Conservation (phyloP, 1,284 basidiomycete species). For the Tilletia setariae region DNA sequence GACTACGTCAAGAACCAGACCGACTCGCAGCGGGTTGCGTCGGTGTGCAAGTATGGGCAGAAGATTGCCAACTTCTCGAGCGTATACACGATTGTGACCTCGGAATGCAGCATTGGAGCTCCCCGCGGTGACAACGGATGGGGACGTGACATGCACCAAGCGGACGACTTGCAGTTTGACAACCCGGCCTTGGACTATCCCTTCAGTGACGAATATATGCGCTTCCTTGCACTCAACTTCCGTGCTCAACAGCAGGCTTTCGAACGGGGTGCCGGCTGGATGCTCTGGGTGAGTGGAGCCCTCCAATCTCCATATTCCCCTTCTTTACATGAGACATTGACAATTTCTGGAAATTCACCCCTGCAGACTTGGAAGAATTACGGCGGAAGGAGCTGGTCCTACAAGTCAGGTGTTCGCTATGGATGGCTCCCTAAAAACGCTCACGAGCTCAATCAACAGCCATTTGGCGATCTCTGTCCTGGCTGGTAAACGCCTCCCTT, state of each 20-base stretch:
- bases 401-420: conserved; percentile 47
- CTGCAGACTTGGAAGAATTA: conserved; percentile 52
- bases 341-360: not conserved
- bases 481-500: not conserved
- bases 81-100: not conserved
- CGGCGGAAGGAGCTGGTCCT: conserved; percentile 48
- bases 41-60: conserved; percentile 4
- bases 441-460: not conserved
- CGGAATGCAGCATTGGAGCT: conserved; percentile 1
- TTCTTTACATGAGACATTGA: not conserved
- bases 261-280: conserved; percentile 58
- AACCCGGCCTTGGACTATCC: conserved; percentile 7
- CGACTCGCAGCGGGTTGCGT: conserved; percentile 5
- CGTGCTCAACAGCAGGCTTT: conserved; percentile 13
- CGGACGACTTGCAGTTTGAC: conserved; percentile 1
- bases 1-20: conserved; percentile 1
- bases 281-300: conserved; percentile 66
- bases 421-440: conserved; percentile 36
- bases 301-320: not conserved
- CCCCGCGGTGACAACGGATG: conserved; percentile 7
- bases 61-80: conserved; percentile 4
- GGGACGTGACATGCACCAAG: conserved; percentile 13
- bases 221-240: conserved; percentile 14
- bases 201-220: conserved; percentile 14
- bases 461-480: conserved; percentile 10